These are phyloP conservation scores for Nyssa sinensis DNA, from an alignment of 148 eudicot genomes.

Conservation along the genomic window DNA sequence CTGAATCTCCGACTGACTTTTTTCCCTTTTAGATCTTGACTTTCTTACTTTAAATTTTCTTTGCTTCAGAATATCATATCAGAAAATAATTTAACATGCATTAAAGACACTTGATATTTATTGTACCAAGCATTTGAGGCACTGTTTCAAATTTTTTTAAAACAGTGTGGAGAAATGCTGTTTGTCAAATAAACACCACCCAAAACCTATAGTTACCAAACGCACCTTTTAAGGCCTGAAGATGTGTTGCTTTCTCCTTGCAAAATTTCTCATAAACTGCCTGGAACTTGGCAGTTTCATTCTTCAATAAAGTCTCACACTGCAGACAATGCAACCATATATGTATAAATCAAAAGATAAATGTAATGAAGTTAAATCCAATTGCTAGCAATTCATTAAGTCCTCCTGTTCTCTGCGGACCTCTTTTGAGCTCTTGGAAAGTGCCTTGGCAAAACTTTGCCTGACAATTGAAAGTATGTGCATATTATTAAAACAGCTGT, in stretches of 20 bases:
- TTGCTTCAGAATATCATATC: background rate
- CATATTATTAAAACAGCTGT: background rate
- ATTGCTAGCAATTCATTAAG: background rate
- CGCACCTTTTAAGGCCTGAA: constrained; percentile 78
- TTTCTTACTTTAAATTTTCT: background rate
- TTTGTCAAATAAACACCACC: constrained; percentile 1
- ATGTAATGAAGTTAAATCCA: constrained; percentile 7
- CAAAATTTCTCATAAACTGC: constrained; percentile 61
- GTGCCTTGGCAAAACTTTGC: constrained; percentile 71
- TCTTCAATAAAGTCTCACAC: constrained; percentile 84
- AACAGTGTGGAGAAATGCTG: background rate
- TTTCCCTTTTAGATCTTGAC: background rate
- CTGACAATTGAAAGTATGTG: constrained; percentile 34
- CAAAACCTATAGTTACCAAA: background rate
- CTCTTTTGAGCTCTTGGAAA: constrained; percentile 91
- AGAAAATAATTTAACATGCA: background rate
- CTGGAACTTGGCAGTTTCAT: constrained; percentile 71
- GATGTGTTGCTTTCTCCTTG: constrained; percentile 77
- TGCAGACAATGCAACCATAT: constrained; percentile 29
- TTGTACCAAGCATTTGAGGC: background rate
- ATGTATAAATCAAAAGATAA: background rate
- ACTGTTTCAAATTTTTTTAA: background rate
- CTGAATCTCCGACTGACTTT: background rate
- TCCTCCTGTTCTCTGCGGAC: constrained; percentile 30
- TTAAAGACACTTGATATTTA: too few relatives aligned